These are phyloP conservation scores for Saccharomycopsis phalli DNA, from an alignment of 1,139 yeast genomes.

Conservation along the genomic window DNA sequence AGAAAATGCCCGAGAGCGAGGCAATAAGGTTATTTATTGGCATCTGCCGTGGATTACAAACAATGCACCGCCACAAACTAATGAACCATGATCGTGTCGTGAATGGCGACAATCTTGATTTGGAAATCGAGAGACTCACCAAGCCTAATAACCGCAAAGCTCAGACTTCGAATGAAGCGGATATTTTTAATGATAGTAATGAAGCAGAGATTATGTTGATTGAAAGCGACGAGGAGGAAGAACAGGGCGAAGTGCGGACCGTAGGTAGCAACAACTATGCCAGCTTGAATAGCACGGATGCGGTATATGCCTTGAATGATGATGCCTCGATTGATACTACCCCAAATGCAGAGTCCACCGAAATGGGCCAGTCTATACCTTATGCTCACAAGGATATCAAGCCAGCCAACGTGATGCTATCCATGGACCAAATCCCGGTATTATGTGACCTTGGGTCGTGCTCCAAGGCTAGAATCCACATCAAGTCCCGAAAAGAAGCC, in stretches of 20 bases:
- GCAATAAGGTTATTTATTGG: constrained; percentile 56
- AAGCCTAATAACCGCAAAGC: constrained; percentile 1
- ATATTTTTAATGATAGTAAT: constrained; percentile 14
- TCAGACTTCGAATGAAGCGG: constrained; percentile 16
- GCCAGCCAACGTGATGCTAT: constrained; percentile 82
- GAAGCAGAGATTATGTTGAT: constrained; percentile 22
- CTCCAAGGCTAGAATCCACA: constrained; percentile 47
- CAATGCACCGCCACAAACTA: constrained; percentile 59
- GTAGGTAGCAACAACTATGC: constrained; percentile 23
- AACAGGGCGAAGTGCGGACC: constrained; percentile 19
- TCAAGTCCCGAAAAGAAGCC: constrained; percentile 61
- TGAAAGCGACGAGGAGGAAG: constrained; percentile 26
- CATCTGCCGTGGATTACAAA: constrained; percentile 63
- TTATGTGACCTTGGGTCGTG: constrained; percentile 82
- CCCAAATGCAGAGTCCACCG: constrained; percentile 31
- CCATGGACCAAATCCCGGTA: constrained; percentile 66
- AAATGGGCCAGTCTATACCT: constrained; percentile 52
- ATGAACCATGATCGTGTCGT: neutral
- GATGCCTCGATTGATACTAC: neutral
- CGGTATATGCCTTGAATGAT: constrained; percentile 22
- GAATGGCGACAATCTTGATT: constrained; percentile 1
- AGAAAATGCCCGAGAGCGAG: constrained; percentile 49
- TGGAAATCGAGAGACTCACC: constrained; percentile 10
- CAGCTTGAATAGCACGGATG: constrained; percentile 22
- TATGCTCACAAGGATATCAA: constrained; percentile 83